Base-by-base conservation (phyloP, 164 flowering plant genomes). In the Piper betle region DNA sequence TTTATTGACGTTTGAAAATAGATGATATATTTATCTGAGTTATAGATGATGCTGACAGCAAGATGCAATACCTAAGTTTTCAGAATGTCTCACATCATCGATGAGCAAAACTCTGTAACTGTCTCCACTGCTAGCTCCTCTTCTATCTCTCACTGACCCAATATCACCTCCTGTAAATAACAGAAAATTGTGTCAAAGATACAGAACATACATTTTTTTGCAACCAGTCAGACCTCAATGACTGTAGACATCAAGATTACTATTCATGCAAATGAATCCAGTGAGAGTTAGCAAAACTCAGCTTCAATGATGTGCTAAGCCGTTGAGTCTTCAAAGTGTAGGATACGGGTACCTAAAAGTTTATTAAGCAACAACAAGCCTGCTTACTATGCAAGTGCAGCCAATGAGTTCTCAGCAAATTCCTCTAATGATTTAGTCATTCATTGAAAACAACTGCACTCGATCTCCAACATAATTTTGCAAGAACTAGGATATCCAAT, bases 101-200 rank as follows among this genome's bases (percentile, higher is more conserved):
- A 79, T 56, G 66, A 79, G 67, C 69, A 79, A 55, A 59, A 79
- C 82, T n/a, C 69, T 76, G 64, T 74, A 79, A 50, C 79, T 66
- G 53, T 79, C 82, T 53, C 82, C 82, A 55, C 71, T 63, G 52
- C 73, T 68, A 33, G 55, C 20, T n/a, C 62, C 70, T 71, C 57
- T 74, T 62, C 50, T 62, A 53, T 74, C 60, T 67, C 55, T 72
- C 37, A 58, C 17, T 12, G 60, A 61, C 56, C 79, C 79, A 16
- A 74, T 76, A 62, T 75, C 82, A n/a, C 79, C 79, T 58, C 82
- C 82, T 79, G 59, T 42, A 64, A 61, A 60, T 61, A 39, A 25
- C 19, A 20, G 46, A 59, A 65, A 42, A 42, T 2, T 42, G 50
- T 9, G 50, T 46, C 50, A 46, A 46, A 46, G 50, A 46, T 46